Evolutionary conservation across 1,284 basidiomycete genomes (phyloP).

Genomic region (Boletus mariae): DNA sequence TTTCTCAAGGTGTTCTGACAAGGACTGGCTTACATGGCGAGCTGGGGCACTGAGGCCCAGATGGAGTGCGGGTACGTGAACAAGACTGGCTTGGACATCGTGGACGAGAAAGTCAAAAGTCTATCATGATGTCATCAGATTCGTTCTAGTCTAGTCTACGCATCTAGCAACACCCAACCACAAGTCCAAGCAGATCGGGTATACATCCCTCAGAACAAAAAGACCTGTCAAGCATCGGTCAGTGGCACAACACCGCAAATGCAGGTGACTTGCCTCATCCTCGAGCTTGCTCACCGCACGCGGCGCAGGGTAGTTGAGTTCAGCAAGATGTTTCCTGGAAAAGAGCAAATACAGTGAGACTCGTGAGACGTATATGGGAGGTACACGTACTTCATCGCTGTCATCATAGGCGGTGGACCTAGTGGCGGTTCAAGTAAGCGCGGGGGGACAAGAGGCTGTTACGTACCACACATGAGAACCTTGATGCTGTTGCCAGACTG

Average conservation of each 20-base stretch:
- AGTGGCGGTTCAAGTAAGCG: constrained; percentile 4
- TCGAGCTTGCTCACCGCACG: constrained; percentile 90
- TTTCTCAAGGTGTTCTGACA: background rate
- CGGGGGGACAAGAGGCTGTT: background rate
- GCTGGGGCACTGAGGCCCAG: constrained; percentile 48
- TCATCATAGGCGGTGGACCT: constrained; percentile 96
- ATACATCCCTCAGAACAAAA: constrained; percentile 51
- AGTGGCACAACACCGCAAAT: constrained; percentile 3
- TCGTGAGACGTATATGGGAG: background rate
- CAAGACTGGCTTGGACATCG: constrained; percentile 27
- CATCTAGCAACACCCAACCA: constrained; percentile 5
- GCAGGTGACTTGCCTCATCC: constrained; percentile 64
- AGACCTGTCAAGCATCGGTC: constrained; percentile 42
- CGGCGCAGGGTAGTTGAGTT: constrained; percentile 84
- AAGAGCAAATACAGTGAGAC: background rate
- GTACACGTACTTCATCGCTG: constrained; percentile 85
- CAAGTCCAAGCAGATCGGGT: background rate
- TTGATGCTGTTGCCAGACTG: constrained; percentile 67
- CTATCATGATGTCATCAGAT: constrained; percentile 6
- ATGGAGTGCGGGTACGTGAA: constrained; percentile 46
- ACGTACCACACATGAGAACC: constrained; percentile 79
- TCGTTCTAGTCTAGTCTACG: background rate
- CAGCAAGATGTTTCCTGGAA: constrained; percentile 80
- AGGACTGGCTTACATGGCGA: constrained; percentile 41
- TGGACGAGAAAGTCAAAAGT: background rate